These are phyloP conservation scores for Boletus sp. DNA, from an alignment of 768 basidiomycete species.

Conservation along the genomic window DNA sequence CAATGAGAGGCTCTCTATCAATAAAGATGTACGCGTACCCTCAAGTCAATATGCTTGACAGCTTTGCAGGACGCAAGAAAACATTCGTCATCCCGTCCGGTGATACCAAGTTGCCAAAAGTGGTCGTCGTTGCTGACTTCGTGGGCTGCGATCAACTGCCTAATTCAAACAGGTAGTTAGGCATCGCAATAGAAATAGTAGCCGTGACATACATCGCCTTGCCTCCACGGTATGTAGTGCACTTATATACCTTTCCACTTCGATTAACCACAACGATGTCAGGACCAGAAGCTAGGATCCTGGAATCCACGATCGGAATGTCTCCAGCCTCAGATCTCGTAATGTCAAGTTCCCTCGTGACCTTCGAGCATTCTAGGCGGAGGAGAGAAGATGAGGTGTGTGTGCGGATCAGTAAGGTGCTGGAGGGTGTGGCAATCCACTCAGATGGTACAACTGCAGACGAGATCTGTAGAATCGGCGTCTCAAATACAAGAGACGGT, in stretches of 20 bases:
- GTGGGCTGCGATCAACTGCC: conserved; percentile 18
- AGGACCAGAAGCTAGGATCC: conserved; percentile 31
- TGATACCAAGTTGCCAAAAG: conserved; percentile 54
- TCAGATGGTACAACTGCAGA: conserved; percentile 27
- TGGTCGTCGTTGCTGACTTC: conserved; percentile 20
- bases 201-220: conserved; percentile 40
- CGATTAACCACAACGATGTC: conserved; percentile 47
- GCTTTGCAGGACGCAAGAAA: conserved; percentile 46
- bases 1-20: conserved; percentile 3
- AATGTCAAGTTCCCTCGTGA: conserved; percentile 38
- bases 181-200: neutral
- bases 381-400: conserved; percentile 43
- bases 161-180: conserved; percentile 6
- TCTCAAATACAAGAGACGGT: conserved; percentile 49
- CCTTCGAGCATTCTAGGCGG: conserved; percentile 21
- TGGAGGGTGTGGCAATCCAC: conserved; percentile 13
- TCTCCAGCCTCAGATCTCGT: conserved; percentile 40
- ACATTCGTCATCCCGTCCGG: conserved; percentile 34
- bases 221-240: conserved; percentile 34
- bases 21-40: conserved; percentile 40
- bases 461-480: conserved; percentile 66
- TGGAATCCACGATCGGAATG: conserved; percentile 46
- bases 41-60: conserved; percentile 48
- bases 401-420: conserved; percentile 41
- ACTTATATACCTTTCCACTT: conserved; percentile 49